Conservation (phyloP, 2,329 filamentous ascomycete genomes). For the Fusarium sp. region DNA sequence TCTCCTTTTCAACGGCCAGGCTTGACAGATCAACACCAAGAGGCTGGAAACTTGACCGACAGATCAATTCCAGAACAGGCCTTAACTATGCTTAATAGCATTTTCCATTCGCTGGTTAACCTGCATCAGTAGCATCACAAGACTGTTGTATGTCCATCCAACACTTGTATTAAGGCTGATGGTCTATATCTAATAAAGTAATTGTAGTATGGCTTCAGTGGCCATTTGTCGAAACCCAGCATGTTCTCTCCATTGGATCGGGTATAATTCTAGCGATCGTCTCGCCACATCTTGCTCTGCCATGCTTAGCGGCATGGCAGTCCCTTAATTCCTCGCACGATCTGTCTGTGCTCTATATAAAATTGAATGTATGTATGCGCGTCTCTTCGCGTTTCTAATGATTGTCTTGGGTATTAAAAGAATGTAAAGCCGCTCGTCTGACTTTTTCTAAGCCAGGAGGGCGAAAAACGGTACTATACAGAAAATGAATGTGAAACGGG, state of each 20-base stretch:
- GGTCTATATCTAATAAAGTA: slow-evolving; percentile 27
- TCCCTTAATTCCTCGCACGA: slow-evolving; percentile 28
- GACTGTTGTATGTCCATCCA: slow-evolving; percentile 3
- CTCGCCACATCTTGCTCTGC: slow-evolving; percentile 31
- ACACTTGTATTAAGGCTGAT: slow-evolving; percentile 32
- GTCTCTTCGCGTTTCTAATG: slow-evolving; percentile 21
- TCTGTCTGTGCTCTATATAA: slow-evolving; percentile 33
- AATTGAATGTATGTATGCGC: slow-evolving; percentile 26
- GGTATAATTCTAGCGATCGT: slow-evolving; percentile 41
- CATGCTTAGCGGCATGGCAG: slow-evolving; percentile 19
- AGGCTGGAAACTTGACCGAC: slow-evolving; percentile 1
- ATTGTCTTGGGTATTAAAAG: slow-evolving; percentile 47
- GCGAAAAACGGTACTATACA: slow-evolving; percentile 48
- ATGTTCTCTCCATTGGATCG: slow-evolving; percentile 31
- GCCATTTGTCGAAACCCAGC: slow-evolving; percentile 19
- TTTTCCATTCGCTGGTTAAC: not conserved
- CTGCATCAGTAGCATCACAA: not conserved
- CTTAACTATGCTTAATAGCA: not conserved
- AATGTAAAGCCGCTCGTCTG: slow-evolving; percentile 42
- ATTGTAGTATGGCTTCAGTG: slow-evolving; percentile 21
- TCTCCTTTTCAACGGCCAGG: slow-evolving; percentile 33
- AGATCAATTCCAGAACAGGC: not conserved
- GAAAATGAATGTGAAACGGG: slow-evolving; percentile 46
- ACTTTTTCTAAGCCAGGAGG: slow-evolving; percentile 40
- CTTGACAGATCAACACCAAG: slow-evolving; percentile 2